Base-by-base conservation (phyloP, 768 basidiomycete species). In the Tulasnella sp. region DNA sequence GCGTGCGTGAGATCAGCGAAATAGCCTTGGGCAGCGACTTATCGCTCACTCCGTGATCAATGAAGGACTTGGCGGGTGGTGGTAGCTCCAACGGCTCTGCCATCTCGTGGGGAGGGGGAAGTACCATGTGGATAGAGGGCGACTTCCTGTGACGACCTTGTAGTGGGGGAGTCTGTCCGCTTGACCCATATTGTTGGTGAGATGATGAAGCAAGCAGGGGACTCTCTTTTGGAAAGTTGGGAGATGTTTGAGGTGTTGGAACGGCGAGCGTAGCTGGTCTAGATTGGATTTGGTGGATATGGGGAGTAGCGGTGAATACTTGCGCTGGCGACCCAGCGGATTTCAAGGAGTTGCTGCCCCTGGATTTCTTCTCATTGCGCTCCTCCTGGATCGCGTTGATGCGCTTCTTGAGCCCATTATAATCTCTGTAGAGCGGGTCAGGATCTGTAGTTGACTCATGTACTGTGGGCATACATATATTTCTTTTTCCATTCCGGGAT, bases 401-500 rank as follows among this genome's bases (percentile, higher is more conserved):
- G 12, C 74, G 72, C 61, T 78, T 82, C 68, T 87, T 87, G 14
- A 89, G 76, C 7, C 74, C 77, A 2, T 76, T 75, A 63, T 88
- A 89, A 66, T 88, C 79, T 65, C 86, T 88, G 61, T 5, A n/a
- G 8, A 17, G 1, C 12, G 3, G 29, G 15, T 12, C 36, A 23
- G 17, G 34, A 43, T 25, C 21, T 45, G 25, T 21, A 2, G 17
- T 19, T 40, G 6, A 15, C 58, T 14, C 19, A 27, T 8, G 35
- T 35, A n/a, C 8, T 23, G 11, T 29, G 21, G n/a, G 67, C 72
- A 35, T 57, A 78, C 82, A 83, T 82, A 65, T 84, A 82, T 2
- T 78, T 80, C 62, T 72, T 77, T 62, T 80, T 79, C 82, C 82
- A 88, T 68, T 87, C 86, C 1, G 83, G 79, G 29, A 76, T 80